Conservation (phyloP, 2,329 filamentous ascomycete genomes). For the Fusarium nisikadoi region DNA sequence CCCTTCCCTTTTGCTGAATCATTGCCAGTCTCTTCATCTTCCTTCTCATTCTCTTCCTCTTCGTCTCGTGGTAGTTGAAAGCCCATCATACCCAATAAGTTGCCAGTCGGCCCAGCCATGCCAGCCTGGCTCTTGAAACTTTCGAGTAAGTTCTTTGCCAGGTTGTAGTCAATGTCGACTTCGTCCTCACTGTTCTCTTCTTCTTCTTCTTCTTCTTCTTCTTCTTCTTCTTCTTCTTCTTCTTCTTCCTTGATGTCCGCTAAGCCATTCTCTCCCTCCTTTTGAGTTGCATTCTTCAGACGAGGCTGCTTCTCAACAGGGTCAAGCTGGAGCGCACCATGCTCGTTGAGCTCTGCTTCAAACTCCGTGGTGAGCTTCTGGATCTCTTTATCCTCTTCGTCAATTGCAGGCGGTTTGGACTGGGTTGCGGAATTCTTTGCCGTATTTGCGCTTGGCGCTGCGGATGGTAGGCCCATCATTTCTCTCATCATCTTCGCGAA, state of each 20-base stretch:
- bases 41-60: conserved; percentile 58
- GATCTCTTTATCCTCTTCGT: conserved; percentile 70
- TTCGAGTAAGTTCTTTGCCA: conserved; percentile 90
- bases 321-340: conserved; percentile 72
- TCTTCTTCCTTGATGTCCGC: conserved; percentile 57
- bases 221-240: too few relatives aligned
- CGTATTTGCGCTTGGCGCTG: not conserved
- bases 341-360: conserved; percentile 76
- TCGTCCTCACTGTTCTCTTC: conserved; percentile 65
- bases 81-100: conserved; percentile 88
- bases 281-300: conserved; percentile 44
- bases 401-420: conserved; percentile 41
- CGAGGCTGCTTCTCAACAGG: conserved; percentile 47
- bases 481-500: conserved; percentile 91
- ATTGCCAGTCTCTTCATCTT: conserved; percentile 23
- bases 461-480: conserved; percentile 77
- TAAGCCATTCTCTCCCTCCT: conserved; percentile 20
- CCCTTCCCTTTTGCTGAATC: conserved; percentile 16
- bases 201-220: too few relatives aligned
- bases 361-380: conserved; percentile 73
- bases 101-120: conserved; percentile 85
- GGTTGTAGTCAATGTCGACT: conserved; percentile 83
- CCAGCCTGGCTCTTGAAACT: conserved; percentile 93
- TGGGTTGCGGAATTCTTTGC: conserved; percentile 2
- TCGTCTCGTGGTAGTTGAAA: conserved; percentile 84